Evolutionary conservation across 2,329 filamentous ascomycete species (phyloP).

Genomic region (Bisporella sp.): DNA sequence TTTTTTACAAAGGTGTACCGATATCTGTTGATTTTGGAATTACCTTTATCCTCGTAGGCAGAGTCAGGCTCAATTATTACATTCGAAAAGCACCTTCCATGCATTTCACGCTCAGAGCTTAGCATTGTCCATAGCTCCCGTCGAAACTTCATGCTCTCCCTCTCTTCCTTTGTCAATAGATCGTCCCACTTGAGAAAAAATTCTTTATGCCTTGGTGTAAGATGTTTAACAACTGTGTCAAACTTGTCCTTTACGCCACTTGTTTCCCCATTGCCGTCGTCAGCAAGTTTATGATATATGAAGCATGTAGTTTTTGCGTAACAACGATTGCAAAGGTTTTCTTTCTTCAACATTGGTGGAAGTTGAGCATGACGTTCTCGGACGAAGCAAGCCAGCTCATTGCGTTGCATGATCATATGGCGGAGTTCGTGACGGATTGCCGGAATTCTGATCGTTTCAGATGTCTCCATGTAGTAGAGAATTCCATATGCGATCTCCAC

Average conservation of each 20-base stretch:
- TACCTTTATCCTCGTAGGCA: conserved; percentile 59
- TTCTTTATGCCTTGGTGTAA: conserved; percentile 65
- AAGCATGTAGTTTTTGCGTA: conserved; percentile 91
- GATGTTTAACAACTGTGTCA: conserved; percentile 68
- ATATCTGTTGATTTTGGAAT: conserved; percentile 84
- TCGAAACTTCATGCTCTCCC: conserved; percentile 77
- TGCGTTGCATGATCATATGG: conserved; percentile 95
- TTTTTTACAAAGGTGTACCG: conserved; percentile 79
- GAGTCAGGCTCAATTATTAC: conserved; percentile 78
- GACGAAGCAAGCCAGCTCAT: conserved; percentile 79
- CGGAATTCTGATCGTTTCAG: conserved; percentile 77
- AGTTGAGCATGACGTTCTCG: conserved; percentile 72
- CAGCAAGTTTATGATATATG: conserved; percentile 84
- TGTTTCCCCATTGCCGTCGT: conserved; percentile 72
- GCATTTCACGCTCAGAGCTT: conserved; percentile 77
- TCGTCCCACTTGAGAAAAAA: conserved; percentile 97
- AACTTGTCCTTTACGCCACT: conserved; percentile 80
- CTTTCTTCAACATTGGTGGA: conserved; percentile 78
- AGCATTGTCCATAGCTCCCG: conserved; percentile 95
- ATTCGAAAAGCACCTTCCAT: conserved; percentile 84
- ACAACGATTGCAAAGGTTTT: conserved; percentile 76
- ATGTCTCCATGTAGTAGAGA: conserved; percentile 91
- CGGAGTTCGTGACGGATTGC: conserved; percentile 81
- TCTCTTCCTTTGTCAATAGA: conserved; percentile 89
- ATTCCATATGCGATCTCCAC: conserved; percentile 85